Conservation (phyloP, 2,329 filamentous ascomycete species). For the Reticulascus tulasneorum region DNA sequence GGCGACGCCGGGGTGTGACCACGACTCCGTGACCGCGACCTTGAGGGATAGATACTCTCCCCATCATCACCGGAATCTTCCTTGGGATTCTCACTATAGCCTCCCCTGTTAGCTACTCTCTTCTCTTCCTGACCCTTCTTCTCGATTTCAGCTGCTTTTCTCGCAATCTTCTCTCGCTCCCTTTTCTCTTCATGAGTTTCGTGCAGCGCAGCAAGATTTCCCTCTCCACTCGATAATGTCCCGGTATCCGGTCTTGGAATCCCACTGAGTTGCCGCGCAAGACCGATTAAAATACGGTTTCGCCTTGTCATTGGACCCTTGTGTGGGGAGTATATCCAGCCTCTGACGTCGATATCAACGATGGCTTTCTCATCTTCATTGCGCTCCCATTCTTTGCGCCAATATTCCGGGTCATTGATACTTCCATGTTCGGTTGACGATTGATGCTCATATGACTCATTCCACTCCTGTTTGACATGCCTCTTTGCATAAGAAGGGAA, state of each 20-base stretch:
- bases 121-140: slow-evolving; percentile 67
- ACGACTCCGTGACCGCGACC: slow-evolving; percentile 22
- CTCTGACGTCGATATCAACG: slow-evolving; percentile 90
- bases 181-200: slow-evolving; percentile 44
- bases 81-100: slow-evolving; percentile 66
- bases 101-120: slow-evolving; percentile 64
- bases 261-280: slow-evolving; percentile 84
- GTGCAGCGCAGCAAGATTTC: slow-evolving; percentile 22
- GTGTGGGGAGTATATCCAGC: slow-evolving; percentile 91
- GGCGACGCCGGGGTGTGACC: slow-evolving; percentile 34
- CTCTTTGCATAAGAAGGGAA: slow-evolving; percentile 90
- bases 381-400: slow-evolving; percentile 73
- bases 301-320: slow-evolving; percentile 79
- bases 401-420: slow-evolving; percentile 66
- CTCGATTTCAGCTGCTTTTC: slow-evolving; percentile 74
- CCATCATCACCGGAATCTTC: slow-evolving; percentile 37
- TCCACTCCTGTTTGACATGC: slow-evolving; percentile 52
- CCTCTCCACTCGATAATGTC: too few species aligned
- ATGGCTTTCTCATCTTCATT: slow-evolving; percentile 79
- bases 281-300: slow-evolving; percentile 79
- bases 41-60: slow-evolving; percentile 24
- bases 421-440: slow-evolving; percentile 32
- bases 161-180: slow-evolving; percentile 64
- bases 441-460: slow-evolving; percentile 22
- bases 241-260: slow-evolving; percentile 63